Base-by-base conservation (phyloP, 306 rosid species). In the Rosa rugosa region DNA sequence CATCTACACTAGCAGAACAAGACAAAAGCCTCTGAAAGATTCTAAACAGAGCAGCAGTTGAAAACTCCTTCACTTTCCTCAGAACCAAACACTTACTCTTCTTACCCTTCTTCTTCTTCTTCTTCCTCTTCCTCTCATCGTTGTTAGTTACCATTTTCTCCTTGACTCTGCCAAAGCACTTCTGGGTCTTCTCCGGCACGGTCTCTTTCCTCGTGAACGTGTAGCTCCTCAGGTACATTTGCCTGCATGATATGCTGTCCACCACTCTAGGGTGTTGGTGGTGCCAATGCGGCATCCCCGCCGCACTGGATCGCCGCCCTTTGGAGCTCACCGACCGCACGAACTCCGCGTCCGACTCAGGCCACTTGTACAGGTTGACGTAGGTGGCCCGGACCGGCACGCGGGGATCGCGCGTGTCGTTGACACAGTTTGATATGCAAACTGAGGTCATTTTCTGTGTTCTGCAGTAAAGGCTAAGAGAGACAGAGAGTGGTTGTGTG, bases 161-260 rank as follows among this genome's bases (percentile, higher is more conserved):
- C 81, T 85, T 94, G 7, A 90, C 88, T 40, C 78, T 84, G 11
- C 94, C 90, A 31, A 94, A 90, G 41, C 96, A 94, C 66, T 89
- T 90, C 80, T 88, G 92, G 2, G 96, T 86, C 59, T 85, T 90
- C 83, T 94, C 91, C 0, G 90, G 88, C 64, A 94, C 83, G 0
- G 68, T 87, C 73, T 94, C 98, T 82, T 94, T 81, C 86, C 88
- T 84, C 2, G 99, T 89, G 47, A 94, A 94, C 45, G 78, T 89
- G 81, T 94, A 94, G 85, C 99, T 94, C 50, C 92, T 74, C 5
- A 94, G 89, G 59, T 89, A 94, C 86, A 94, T 82, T 82, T 94
- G 99, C 72, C 99, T 88, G 89, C 97, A 92, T 3, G 98, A 94
- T 13, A 94, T 83, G 46, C 93, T 88, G 41, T 94, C 98, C 83